Evolutionary conservation across 352 stramenopile genomes (phyloP).

Genomic region (Phytophthora megakarya): DNA sequence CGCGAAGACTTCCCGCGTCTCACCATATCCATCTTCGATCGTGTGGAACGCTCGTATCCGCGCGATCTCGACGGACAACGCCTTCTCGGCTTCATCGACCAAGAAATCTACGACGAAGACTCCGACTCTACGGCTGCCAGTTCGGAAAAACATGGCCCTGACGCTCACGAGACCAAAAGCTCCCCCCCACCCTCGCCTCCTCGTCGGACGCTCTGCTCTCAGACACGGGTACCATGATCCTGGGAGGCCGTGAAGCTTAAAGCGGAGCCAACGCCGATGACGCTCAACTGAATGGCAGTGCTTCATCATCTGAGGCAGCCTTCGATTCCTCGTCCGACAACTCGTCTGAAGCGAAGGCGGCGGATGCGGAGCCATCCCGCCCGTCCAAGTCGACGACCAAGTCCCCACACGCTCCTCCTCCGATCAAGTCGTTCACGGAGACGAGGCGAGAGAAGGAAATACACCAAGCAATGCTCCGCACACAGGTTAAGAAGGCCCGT

Average conservation of each 20-base stretch:
- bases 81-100: slow-evolving; percentile 15
- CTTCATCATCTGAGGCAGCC: neutral
- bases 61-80: slow-evolving; percentile 12
- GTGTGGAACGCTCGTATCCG: slow-evolving; percentile 14
- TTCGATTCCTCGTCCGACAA: neutral
- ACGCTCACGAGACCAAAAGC: too few relatives aligned
- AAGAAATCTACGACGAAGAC: slow-evolving; percentile 8
- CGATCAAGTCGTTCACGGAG: neutral
- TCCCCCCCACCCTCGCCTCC: neutral
- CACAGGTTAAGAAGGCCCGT: neutral
- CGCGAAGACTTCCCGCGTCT: slow-evolving; percentile 13
- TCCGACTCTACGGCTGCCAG: too few relatives aligned
- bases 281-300: neutral
- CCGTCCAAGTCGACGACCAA: neutral
- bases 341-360: too few relatives aligned
- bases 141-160: too few relatives aligned
- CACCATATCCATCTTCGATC: slow-evolving; percentile 18
- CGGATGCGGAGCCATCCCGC: too few relatives aligned
- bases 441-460: slow-evolving; percentile 2
- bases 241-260: neutral
- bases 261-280: neutral
- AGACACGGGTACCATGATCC: neutral
- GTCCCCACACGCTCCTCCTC: neutral
- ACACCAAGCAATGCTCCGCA: slow-evolving; percentile 7
- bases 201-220: neutral